Conservation (phyloP, 495 filamentous ascomycete species). For the Neurospora sp. region DNA sequence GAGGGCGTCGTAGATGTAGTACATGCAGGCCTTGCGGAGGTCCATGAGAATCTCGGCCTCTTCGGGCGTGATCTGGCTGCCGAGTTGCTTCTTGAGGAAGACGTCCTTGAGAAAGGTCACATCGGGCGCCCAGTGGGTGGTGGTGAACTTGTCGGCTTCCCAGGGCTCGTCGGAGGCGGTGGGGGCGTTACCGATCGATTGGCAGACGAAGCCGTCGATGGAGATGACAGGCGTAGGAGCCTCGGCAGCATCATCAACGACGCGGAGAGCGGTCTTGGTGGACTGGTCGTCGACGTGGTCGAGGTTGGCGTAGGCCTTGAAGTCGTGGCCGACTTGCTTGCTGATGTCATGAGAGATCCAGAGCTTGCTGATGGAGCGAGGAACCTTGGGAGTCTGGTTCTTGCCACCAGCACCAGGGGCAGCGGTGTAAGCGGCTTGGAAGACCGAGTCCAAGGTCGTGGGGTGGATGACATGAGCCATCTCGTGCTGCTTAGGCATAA, state of each 20-base stretch:
- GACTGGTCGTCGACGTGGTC: conserved; percentile 11
- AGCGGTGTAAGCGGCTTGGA: conserved; percentile 25
- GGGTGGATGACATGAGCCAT: conserved; percentile 39
- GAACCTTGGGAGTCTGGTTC: conserved; percentile 11
- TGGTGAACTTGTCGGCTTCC: conserved; percentile 15
- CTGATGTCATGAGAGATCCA: conserved; percentile 16
- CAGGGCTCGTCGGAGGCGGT: neutral
- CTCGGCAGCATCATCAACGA: conserved; percentile 1
- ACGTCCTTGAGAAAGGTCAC: conserved; percentile 12
- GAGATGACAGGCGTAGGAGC: conserved; percentile 4
- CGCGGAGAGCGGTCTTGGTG: conserved; percentile 11
- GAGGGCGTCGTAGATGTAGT: conserved; percentile 19
- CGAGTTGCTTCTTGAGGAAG: conserved; percentile 12
- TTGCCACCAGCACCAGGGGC: conserved; percentile 10
- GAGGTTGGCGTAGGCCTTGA: conserved; percentile 15
- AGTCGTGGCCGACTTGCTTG: conserved; percentile 3
- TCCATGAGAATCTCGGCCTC: conserved; percentile 17
- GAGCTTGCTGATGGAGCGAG: conserved; percentile 13
- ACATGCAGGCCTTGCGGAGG: conserved; percentile 17
- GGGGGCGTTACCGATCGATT: conserved; percentile 15
- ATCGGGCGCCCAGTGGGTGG: conserved; percentile 18
- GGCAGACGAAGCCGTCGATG: conserved; percentile 15
- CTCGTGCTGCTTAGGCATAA: conserved; percentile 35
- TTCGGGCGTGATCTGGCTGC: conserved; percentile 9
- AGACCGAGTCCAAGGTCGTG: conserved; percentile 32